phyloP scores from a whole-genome alignment of 257 asterid genomes.

The Knoxia roxburghii region DNA sequence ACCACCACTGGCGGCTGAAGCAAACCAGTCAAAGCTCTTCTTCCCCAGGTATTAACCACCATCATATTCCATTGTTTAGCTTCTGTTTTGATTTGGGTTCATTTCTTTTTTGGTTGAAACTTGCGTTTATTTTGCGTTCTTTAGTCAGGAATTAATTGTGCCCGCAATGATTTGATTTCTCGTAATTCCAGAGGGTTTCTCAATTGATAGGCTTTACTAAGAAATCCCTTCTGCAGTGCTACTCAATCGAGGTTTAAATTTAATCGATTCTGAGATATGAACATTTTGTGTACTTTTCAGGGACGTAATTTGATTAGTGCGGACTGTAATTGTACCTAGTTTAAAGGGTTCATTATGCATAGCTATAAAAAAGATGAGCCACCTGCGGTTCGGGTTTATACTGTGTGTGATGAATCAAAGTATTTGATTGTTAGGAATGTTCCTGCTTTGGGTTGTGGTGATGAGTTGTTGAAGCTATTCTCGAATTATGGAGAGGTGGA shows the following conservation, averaged over 20 bases:
- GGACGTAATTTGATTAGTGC: background rate
- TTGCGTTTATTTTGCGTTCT: background rate
- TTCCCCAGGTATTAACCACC: background rate
- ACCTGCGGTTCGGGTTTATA: slow-evolving; percentile 72
- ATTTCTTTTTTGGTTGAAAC: background rate
- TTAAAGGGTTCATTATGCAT: slow-evolving; percentile 37
- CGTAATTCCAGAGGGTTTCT: background rate
- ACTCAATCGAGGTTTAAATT: background rate
- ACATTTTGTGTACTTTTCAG: background rate
- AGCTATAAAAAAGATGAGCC: slow-evolving; percentile 54
- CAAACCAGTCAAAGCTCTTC: background rate
- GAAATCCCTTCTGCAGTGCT: background rate
- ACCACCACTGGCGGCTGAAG: background rate
- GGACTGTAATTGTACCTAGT: background rate
- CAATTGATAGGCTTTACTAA: too few species aligned
- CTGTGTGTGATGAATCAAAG: slow-evolving; percentile 95
- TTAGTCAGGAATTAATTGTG: background rate
- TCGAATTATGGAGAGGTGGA: slow-evolving; percentile 65
- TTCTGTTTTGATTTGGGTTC: background rate
- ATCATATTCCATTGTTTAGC: background rate
- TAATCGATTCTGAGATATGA: background rate
- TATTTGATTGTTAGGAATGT: slow-evolving; percentile 80
- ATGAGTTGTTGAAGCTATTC: slow-evolving; percentile 52
- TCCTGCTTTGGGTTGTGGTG: slow-evolving; percentile 84
- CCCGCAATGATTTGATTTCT: background rate